Percentiles rank a stretch among this genome's conserved stretches.
phyloP scores from a whole-genome alignment of 2,329 filamentous ascomycete genomes.

The Ceratocystis lukuohia region DNA sequence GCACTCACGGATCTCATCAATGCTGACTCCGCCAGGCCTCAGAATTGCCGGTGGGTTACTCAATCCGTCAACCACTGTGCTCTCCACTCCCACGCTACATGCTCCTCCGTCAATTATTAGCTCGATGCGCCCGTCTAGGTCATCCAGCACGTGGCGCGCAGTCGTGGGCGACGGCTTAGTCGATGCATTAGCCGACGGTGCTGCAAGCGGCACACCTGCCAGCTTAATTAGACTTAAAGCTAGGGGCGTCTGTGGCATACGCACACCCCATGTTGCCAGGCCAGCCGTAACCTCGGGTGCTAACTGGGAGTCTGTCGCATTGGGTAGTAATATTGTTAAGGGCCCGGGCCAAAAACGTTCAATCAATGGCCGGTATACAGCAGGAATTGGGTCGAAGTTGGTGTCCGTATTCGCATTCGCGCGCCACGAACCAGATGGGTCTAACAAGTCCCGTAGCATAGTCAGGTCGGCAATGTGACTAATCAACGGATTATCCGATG shows the following conservation, averaged over 20 bases:
- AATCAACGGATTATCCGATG: slow-evolving; percentile 90
- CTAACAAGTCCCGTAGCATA: slow-evolving; percentile 56
- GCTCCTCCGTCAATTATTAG: slow-evolving; percentile 79
- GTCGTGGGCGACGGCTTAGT: slow-evolving; percentile 86
- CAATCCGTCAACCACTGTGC: slow-evolving; percentile 88
- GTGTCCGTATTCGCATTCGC: slow-evolving; percentile 9
- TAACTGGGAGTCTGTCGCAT: slow-evolving; percentile 53
- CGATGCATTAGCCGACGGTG: slow-evolving; percentile 86
- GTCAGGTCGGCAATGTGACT: slow-evolving; percentile 73
- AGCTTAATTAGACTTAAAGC: slow-evolving; percentile 76
- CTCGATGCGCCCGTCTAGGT: slow-evolving; percentile 68
- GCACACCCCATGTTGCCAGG: slow-evolving; percentile 70
- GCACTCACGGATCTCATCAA: slow-evolving; percentile 62
- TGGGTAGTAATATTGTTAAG: slow-evolving; percentile 75
- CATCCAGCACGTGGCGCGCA: slow-evolving; percentile 76
- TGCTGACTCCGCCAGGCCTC: slow-evolving; percentile 71
- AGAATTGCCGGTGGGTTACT: slow-evolving; percentile 68
- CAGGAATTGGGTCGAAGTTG: slow-evolving; percentile 42
- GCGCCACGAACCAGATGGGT: slow-evolving; percentile 22
- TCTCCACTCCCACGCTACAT: slow-evolving; percentile 84
- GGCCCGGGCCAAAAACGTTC: slow-evolving; percentile 86
- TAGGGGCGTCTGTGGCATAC: slow-evolving; percentile 71
- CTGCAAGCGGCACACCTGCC: slow-evolving; percentile 66
- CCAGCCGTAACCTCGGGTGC: slow-evolving; percentile 88
- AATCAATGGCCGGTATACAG: slow-evolving; percentile 67